Percentiles rank a stretch among this genome's conserved stretches.
phyloP scores from a whole-genome alignment of 2,329 filamentous ascomycete species.

The Teratosphaeria viscida region DNA sequence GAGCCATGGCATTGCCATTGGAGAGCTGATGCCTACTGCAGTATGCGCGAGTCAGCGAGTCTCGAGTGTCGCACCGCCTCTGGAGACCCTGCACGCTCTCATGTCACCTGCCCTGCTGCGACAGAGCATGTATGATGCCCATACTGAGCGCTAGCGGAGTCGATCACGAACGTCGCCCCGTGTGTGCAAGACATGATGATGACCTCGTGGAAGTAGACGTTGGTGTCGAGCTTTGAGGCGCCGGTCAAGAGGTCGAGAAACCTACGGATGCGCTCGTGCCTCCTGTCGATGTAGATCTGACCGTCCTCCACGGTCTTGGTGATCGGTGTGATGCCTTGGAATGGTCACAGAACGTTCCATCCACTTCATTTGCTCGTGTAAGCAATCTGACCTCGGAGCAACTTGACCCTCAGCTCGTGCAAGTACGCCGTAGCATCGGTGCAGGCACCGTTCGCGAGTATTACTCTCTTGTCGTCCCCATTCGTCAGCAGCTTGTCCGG shows the following conservation, averaged over 20 bases:
- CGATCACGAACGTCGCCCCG: constrained; percentile 6
- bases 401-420: constrained; percentile 4
- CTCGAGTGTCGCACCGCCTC: neutral
- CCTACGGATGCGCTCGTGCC: neutral
- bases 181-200: constrained; percentile 3
- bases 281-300: neutral
- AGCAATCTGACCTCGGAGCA: constrained; percentile 2
- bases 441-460: constrained; percentile 3
- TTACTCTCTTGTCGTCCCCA: constrained; percentile 3
- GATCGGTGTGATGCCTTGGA: neutral
- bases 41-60: neutral
- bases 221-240: neutral
- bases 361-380: no score
- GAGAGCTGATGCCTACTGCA: no score
- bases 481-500: constrained; percentile 1
- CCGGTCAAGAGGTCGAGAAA: neutral
- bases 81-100: neutral
- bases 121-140: constrained; percentile 2
- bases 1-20: no score
- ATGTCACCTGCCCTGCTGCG: neutral
- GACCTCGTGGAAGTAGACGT: constrained; percentile 2
- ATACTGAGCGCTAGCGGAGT: constrained; percentile 11
- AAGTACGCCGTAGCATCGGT: constrained; percentile 2
- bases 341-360: neutral
- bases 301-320: neutral